Percentiles rank a stretch among this genome's conserved stretches.
Evolutionary conservation across 176 grass and related monocot genomes (phyloP).

Genomic region (Musa beccarii): DNA sequence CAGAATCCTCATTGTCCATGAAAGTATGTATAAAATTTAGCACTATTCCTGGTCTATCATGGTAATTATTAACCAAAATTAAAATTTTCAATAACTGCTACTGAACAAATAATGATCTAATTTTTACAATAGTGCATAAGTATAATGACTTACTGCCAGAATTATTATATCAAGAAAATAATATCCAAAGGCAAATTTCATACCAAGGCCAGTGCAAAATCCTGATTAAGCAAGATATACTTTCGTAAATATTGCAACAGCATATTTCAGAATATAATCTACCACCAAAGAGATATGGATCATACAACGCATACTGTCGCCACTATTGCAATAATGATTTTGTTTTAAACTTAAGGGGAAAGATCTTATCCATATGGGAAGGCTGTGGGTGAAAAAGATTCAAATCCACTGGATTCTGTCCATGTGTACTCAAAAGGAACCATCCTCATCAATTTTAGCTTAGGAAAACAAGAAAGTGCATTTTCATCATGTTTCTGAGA

Average conservation of each 20-base stretch:
- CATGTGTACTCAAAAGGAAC: too few species aligned
- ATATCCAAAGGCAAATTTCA: not conserved
- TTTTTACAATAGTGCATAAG: not conserved
- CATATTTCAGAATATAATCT: not conserved
- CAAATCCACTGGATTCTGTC: too few species aligned
- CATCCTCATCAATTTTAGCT: too few species aligned
- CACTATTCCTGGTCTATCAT: not conserved
- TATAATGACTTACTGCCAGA: not conserved
- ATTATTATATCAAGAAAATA: not conserved
- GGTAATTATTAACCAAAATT: not conserved
- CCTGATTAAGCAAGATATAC: not conserved
- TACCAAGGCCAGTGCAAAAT: not conserved
- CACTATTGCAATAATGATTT: not conserved
- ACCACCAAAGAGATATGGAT: not conserved
- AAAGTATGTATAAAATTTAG: not conserved
- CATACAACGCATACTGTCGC: not conserved
- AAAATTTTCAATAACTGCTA: not conserved
- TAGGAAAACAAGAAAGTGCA: too few species aligned
- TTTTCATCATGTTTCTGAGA: too few species aligned
- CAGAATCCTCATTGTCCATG: too few species aligned
- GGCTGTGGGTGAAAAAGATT: not conserved
- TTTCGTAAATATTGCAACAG: not conserved
- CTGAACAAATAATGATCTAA: not conserved
- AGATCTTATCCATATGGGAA: not conserved
- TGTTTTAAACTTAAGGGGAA: not conserved